phyloP scores from a whole-genome alignment of 2,329 filamentous ascomycete species.

The Penicillium glabrum region DNA sequence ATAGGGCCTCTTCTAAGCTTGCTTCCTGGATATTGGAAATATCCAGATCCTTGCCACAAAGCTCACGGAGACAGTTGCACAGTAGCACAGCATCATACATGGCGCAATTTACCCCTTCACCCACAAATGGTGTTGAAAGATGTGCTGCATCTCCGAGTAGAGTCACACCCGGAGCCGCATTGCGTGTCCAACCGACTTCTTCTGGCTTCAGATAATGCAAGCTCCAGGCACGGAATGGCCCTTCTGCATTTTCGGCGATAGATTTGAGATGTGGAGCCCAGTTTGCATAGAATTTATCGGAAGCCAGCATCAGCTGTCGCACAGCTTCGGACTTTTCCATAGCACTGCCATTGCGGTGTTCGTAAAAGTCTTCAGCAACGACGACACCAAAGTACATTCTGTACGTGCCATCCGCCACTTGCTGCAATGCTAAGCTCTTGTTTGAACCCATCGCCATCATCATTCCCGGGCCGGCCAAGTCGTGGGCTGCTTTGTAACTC shows the following conservation, averaged over 20 bases:
- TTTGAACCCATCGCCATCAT: constrained; percentile 1
- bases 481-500: neutral
- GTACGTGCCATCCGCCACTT: constrained; percentile 2
- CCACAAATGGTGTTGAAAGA: constrained; percentile 20
- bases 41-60: neutral
- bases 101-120: constrained; percentile 19
- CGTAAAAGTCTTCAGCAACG: constrained; percentile 1
- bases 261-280: neutral
- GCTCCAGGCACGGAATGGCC: constrained; percentile 3
- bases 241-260: constrained; percentile 1
- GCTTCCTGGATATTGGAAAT: neutral
- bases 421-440: constrained; percentile 1
- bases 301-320: constrained; percentile 3
- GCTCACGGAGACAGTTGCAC: neutral
- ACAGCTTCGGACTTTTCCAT: constrained; percentile 1
- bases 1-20: neutral
- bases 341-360: neutral
- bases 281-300: constrained; percentile 2
- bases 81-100: constrained; percentile 4
- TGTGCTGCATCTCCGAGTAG: constrained; percentile 35
- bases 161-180: constrained; percentile 4
- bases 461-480: constrained; percentile 2
- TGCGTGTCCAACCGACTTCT: constrained; percentile 1
- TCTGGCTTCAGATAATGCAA: constrained; percentile 4
- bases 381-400: constrained; percentile 4